phyloP scores from a whole-genome alignment of 2,329 filamentous ascomycete species.

The Emergomyces pasteurianus region DNA sequence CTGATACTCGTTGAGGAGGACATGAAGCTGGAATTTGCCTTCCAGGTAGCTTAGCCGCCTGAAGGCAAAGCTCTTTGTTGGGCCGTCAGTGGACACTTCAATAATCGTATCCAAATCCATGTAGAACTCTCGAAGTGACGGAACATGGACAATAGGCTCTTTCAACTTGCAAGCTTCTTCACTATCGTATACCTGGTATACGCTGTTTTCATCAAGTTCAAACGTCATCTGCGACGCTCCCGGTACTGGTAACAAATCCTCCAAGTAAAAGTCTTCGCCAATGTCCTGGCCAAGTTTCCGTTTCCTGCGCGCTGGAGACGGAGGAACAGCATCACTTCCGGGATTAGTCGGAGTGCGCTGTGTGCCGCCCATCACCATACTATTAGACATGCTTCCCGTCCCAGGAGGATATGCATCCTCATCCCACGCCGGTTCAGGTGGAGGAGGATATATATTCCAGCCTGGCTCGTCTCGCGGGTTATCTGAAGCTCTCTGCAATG shows the following conservation, averaged over 20 bases:
- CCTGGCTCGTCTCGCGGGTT: slow-evolving; percentile 75
- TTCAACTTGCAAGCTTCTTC: slow-evolving; percentile 48
- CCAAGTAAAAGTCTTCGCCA: slow-evolving; percentile 80
- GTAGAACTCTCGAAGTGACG: slow-evolving; percentile 88
- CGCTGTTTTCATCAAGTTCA: slow-evolving; percentile 67
- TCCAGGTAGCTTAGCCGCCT: slow-evolving; percentile 89
- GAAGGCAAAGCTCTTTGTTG: slow-evolving; percentile 94
- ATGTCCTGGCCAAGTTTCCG: slow-evolving; percentile 84
- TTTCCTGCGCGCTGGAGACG: slow-evolving; percentile 43
- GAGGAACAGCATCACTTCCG: slow-evolving; percentile 21
- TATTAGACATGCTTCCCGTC: slow-evolving; percentile 20
- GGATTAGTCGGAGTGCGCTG: slow-evolving; percentile 14
- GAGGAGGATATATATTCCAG: slow-evolving; percentile 85
- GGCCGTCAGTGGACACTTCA: slow-evolving; percentile 84
- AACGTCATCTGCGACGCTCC: slow-evolving; percentile 59
- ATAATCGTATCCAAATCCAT: slow-evolving; percentile 83
- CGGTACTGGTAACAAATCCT: slow-evolving; percentile 65
- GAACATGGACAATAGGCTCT: slow-evolving; percentile 67
- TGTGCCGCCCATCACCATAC: slow-evolving; percentile 11
- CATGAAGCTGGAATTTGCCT: slow-evolving; percentile 92
- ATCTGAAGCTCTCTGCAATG: slow-evolving; percentile 66
- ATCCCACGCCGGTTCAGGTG: slow-evolving; percentile 83
- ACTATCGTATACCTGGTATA: slow-evolving; percentile 84
- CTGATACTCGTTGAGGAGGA: slow-evolving; percentile 89
- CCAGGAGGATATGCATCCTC: slow-evolving; percentile 40